A percentile compares a stretch with the other conserved stretches of the same genome.
Conservation (phyloP, 2,329 filamentous ascomycete genomes). For the Magnaporthiopsis rhizophila region DNA sequence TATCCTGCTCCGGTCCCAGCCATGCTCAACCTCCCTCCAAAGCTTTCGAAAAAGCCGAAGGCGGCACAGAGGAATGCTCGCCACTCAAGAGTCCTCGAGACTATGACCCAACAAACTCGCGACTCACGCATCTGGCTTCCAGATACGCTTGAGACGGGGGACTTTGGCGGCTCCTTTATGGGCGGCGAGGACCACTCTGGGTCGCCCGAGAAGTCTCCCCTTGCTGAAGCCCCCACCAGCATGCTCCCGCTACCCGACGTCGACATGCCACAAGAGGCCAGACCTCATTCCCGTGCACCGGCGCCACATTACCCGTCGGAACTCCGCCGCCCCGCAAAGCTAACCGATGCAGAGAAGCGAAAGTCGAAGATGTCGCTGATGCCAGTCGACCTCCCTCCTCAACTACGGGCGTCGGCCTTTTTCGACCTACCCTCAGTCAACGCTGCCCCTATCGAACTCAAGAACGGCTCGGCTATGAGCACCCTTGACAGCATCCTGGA, state of each 20-base stretch:
- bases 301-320: constrained; percentile 13
- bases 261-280: background rate
- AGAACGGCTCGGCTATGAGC: constrained; percentile 75
- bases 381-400: constrained; percentile 60
- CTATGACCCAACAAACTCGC: constrained; percentile 38
- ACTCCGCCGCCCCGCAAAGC: constrained; percentile 20
- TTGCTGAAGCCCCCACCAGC: background rate
- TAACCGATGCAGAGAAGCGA: constrained; percentile 26
- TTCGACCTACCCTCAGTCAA: constrained; percentile 63
- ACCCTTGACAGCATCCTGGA: constrained; percentile 89
- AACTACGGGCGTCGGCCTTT: constrained; percentile 83
- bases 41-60: constrained; percentile 66
- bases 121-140: constrained; percentile 38
- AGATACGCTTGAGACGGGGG: constrained; percentile 31
- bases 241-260: background rate
- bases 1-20: constrained; percentile 92
- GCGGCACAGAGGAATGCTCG: constrained; percentile 57
- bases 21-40: constrained; percentile 86
- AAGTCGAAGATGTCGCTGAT: constrained; percentile 27
- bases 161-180: constrained; percentile 15
- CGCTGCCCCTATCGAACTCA: constrained; percentile 45
- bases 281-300: background rate
- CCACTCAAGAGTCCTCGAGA: constrained; percentile 63
- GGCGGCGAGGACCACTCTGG: constrained; percentile 1
- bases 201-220: constrained; percentile 1